These are phyloP conservation scores for Populus alba DNA, from an alignment of 345 rosid species.

Conservation along the genomic window DNA sequence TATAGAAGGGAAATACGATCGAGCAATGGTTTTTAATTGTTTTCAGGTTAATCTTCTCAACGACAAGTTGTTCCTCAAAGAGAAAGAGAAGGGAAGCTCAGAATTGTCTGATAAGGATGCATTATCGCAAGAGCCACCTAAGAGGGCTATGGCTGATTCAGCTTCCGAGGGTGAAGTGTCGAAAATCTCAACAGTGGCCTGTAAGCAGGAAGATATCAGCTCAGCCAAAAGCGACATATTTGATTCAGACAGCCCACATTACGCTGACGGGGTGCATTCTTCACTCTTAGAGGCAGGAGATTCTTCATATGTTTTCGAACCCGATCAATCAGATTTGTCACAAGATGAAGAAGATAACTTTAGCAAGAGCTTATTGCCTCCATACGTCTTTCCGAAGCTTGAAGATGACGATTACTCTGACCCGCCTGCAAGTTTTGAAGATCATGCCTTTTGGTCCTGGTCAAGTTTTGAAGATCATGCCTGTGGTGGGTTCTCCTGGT, in stretches of 20 bases:
- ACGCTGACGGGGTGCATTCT: conserved; percentile 48
- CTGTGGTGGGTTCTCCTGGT: conserved; percentile 21
- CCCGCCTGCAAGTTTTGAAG: conserved; percentile 28
- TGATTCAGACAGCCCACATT: conserved; percentile 40
- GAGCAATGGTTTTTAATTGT: neutral
- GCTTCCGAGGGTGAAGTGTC: conserved; percentile 20
- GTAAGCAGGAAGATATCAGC: conserved; percentile 30
- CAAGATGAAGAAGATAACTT: conserved; percentile 34
- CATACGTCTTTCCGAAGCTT: conserved; percentile 30
- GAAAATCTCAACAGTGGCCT: conserved; percentile 15
- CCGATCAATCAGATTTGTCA: conserved; percentile 30
- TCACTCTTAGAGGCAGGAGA: conserved; percentile 29
- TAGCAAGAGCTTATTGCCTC: conserved; percentile 26
- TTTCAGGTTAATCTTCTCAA: conserved; percentile 23
- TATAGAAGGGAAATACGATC: neutral
- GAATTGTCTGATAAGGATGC: conserved; percentile 20
- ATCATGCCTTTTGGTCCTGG: conserved; percentile 36
- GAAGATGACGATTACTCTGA: conserved; percentile 38
- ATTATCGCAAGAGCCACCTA: conserved; percentile 6
- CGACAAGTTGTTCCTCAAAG: conserved; percentile 14
- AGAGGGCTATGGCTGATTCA: conserved; percentile 10
- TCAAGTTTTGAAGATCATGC: conserved; percentile 33
- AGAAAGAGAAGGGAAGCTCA: conserved; percentile 12
- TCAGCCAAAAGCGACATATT: conserved; percentile 29
- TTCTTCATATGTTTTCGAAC: conserved; percentile 30